Conservation (phyloP, 768 basidiomycete species). For the Suillus lakei region DNA sequence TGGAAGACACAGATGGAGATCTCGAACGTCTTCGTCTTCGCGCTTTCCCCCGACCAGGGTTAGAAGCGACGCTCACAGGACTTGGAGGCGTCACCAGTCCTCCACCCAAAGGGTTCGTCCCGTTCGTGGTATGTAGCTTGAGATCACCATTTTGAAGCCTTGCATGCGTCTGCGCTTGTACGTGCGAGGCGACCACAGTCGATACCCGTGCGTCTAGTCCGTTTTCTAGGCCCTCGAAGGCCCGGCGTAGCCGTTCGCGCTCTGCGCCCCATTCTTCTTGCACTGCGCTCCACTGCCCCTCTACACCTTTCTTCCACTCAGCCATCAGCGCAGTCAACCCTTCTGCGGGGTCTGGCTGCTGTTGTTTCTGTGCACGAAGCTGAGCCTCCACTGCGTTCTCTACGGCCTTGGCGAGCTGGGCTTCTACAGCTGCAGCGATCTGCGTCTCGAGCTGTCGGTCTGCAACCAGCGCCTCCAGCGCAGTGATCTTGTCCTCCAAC, state of each 20-base stretch:
- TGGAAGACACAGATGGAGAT: conserved; percentile 38
- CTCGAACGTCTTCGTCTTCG: conserved; percentile 48
- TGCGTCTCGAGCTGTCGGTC: conserved; percentile 47
- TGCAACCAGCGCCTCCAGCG: conserved; percentile 72
- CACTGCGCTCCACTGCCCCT: conserved; percentile 78
- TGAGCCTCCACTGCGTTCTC: conserved; percentile 33
- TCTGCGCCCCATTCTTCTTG: conserved; percentile 86
- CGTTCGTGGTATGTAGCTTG: conserved; percentile 25
- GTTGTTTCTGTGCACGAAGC: conserved; percentile 3
- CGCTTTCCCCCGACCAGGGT: conserved; percentile 49
- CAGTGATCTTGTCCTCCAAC: conserved; percentile 69
- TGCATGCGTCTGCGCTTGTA: conserved; percentile 40
- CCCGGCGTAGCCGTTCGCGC: conserved; percentile 71
- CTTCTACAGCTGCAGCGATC: conserved; percentile 36
- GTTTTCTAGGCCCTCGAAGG: conserved; percentile 83
- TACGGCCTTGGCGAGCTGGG: conserved; percentile 35
- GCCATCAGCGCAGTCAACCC: conserved; percentile 57
- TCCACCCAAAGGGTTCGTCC: conserved; percentile 30
- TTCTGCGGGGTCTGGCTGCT: conserved; percentile 29
- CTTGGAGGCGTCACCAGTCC: conserved; percentile 79
- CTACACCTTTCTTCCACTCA: conserved; percentile 80
- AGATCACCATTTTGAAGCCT: conserved; percentile 35
- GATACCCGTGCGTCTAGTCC: conserved; percentile 52
- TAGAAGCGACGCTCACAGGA: conserved; percentile 71
- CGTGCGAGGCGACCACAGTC: conserved; percentile 34